Base-by-base conservation (phyloP, 2,329 filamentous ascomycete genomes). In the Berkeleyomyces basicola region DNA sequence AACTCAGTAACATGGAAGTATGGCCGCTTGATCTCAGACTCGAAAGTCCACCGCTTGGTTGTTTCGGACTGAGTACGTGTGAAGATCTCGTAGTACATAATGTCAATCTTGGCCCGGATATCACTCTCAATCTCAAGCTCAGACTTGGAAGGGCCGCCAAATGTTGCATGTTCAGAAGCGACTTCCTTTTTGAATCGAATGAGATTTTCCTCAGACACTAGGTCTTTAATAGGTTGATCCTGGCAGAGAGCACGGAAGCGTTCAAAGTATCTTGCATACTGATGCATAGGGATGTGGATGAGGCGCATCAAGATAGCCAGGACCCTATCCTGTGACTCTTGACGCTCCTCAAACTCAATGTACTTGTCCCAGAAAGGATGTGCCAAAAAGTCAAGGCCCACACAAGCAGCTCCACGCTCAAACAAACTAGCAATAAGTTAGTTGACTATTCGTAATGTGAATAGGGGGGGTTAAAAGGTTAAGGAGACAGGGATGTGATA, bases 281-380 rank as follows among this genome's bases (percentile, higher is more conserved):
- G 90, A 71, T 97, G 91, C 82, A 96, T 89, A 0, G 93, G 92
- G 61, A 97, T 90, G 69, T 88, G 82, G 61, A 96, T 87, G 63
- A 96, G 81, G 61, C 91, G 88, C 65, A 81, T 80, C 61, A 96
- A 80, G 63, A 99, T 89, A 47, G 82, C 83, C 68, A 95, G 95
- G 62, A 96, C 88, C 69, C 84, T 89, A 66, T 95, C 88, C 11
- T 86, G 82, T 0, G 87, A 84, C 69, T 96, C 90, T 66, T 92
- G 79, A 1, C 91, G 87, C 72, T 96, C 91, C 72, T 97, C 93
- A 70, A 95, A 97, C 71, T 97, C 93, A 67, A 99, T 83, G 70
- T 96, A 99, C 75, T 96, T 97, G 74, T 99, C 93, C 93, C 93
- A 99, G 76, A 99, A 96, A 0, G 90, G 90, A 71, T 96, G 90